Base-by-base conservation (phyloP, 352 stramenopile species). In the Globisporangium cylindrosporum region DNA sequence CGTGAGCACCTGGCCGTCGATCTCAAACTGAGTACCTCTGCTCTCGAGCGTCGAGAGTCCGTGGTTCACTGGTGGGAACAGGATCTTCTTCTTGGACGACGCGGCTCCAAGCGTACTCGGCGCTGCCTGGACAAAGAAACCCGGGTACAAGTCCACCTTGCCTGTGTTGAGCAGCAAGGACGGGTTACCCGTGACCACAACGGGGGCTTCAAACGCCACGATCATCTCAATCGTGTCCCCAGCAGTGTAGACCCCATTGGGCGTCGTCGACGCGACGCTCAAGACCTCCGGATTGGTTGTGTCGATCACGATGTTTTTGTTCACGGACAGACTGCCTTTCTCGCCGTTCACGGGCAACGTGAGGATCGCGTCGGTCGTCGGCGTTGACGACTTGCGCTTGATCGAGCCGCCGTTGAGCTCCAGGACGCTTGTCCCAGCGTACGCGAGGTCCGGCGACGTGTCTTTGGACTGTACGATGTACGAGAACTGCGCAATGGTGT, bases 401-500 rank as follows among this genome's bases (percentile, higher is more conserved):
- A 92, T 88, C 1, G 73, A 77, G 1, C 82, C 84, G 3, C 74
- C 80, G 22, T 90, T 85, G 10, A 91, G 75, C 56, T 89, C 73
- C 9, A 94, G 59, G 0, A 77, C 73, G n/a, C 59, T 80, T 0
- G 74, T 80, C 0, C 71, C 69, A 1, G 74, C 79, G 58, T 93
- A 93, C 32, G 82, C 79, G 10, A 96, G 75, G 49, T 93, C 84
- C 0, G 81, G 77, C 0, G 84, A 80, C 2, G 78, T 92, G 59
- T 96, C 89, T 43, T 79, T 86, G 8, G 81, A 62, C 25, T 93
- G 85, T 0, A 94, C 84, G 12, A 84, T 76, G 68, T 96, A 96
- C 18, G 70, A 74, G 32, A 96, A 96, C 68, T 90, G 75, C 0
- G 77, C 73, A 36, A 89, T 79, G 36, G 36, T 43, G 29, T 71